A percentile compares a stretch with the other conserved stretches of the same genome.
Conservation (phyloP, 176 grass and related monocot species). For the Aegilops longissima region DNA sequence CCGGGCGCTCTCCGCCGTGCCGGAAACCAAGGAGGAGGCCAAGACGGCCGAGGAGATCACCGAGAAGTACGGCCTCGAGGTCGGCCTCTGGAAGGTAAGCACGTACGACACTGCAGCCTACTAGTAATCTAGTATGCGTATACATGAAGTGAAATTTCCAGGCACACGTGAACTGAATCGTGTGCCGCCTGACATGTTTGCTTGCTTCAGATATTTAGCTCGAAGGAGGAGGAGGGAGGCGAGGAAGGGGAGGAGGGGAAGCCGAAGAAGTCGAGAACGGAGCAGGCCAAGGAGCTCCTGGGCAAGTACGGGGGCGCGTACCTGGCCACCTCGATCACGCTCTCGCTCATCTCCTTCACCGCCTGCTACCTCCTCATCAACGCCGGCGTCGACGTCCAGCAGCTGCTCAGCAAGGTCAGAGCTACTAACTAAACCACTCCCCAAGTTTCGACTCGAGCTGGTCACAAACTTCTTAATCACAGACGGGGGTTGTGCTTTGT, state of each 20-base stretch:
- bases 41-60: constrained; percentile 78
- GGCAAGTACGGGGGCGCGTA: constrained; percentile 97
- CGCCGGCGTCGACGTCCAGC: constrained; percentile 85
- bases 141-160: not conserved
- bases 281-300: constrained; percentile 91
- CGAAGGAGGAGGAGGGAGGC: constrained; percentile 46
- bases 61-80: constrained; percentile 91
- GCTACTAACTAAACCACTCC: not conserved
- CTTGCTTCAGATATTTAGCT: constrained; percentile 72
- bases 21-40: constrained; percentile 55
- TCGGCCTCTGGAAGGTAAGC: constrained; percentile 88
- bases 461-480: not conserved
- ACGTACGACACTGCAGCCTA: too few species aligned
- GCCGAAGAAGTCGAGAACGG: constrained; percentile 69
- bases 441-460: not conserved
- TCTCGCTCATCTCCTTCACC: constrained; percentile 89
- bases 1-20: constrained; percentile 44
- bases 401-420: constrained; percentile 73
- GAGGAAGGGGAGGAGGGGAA: constrained; percentile 32
- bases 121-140: too few species aligned
- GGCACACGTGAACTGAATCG: not conserved
- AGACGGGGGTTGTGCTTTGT: not conserved
- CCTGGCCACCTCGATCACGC: constrained; percentile 87
- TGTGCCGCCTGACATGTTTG: not conserved
- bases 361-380: constrained; percentile 89